Evolutionary conservation across 1,284 basidiomycete genomes (phyloP), one percentile per base, ranked within the genome.

Genomic region (Dichomitus squalens): DNA sequence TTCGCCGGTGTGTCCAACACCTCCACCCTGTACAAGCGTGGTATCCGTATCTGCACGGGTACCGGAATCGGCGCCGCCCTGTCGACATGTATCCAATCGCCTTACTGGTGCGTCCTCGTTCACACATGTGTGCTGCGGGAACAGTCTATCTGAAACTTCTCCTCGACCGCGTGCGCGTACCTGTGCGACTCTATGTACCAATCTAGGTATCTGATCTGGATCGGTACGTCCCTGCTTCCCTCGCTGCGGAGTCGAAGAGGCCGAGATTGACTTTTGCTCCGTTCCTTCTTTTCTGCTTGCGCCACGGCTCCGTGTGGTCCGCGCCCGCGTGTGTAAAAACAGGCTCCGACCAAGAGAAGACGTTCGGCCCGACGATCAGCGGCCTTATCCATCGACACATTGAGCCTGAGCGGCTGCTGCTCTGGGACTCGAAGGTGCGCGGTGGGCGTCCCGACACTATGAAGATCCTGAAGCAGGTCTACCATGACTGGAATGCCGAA

Each of bases 1-100:
- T 85, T 91, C 63, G 90, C 89, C 20, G 90, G 88, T 59, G 86
- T 92, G 39, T 90, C 89, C 20, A 88, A 92, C 68, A 90, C 88
- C 1, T 90, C 88, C 6, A 82, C 76, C 0, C 67, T 92, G 14
- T 92, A 92, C 73, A 87, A 79, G 58, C 84, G 88, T 60, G 89
- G 88, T 21, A 83, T 91, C 60, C 86, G 88, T 64, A 82, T 91
- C 57, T 91, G 88, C 71, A 91, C 88, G 1, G 88, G 88, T 48
- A 90, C 89, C 11, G 89, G 89, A 58, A 82, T 91, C 52, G 89
- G 88, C 33, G 87, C 88, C 36, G 88, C 87, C 2, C 79, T 90
- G 33, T 85, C 88, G 18, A 91, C 88, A 18, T 90, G 87, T 64
- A 76, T 89, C 36, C 88, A 90, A 69, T 86, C 85, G 8, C 79